phyloP scores from a whole-genome alignment of 305 asterid genomes.

The Solanum hybrid region DNA sequence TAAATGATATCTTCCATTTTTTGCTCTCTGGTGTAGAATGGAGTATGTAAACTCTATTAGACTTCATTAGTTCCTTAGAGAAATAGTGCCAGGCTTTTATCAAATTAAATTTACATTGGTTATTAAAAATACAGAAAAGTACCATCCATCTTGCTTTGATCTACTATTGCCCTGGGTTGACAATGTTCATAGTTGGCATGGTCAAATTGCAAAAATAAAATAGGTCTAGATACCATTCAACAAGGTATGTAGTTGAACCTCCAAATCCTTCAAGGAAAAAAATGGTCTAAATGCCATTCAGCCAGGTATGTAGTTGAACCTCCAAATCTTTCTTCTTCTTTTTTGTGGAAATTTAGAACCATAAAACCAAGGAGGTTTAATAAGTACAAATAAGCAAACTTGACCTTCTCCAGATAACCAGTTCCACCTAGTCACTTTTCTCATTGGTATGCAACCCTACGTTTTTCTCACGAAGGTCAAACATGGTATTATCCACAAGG shows the following conservation, averaged over 20 bases:
- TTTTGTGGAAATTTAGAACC: background rate
- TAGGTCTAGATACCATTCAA: background rate
- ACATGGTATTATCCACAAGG: background rate
- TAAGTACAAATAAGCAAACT: background rate
- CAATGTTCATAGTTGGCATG: background rate
- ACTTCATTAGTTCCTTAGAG: background rate
- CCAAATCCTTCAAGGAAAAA: background rate
- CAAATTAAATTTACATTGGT: background rate
- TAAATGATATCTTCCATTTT: background rate
- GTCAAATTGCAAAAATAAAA: conserved; percentile 1
- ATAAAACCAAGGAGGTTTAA: background rate
- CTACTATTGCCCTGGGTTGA: background rate
- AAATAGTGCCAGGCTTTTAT: background rate
- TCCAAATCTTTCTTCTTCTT: background rate
- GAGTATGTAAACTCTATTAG: background rate
- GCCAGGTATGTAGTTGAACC: background rate
- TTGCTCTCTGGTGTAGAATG: background rate
- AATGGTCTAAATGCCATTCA: background rate
- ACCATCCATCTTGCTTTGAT: background rate
- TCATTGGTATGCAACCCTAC: background rate
- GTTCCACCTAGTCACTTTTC: background rate
- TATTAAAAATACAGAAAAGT: background rate
- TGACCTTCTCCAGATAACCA: background rate
- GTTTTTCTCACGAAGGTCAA: background rate
- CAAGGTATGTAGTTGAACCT: background rate